Evolutionary conservation across 23 red algal species (phyloP), one percentile per base, ranked within the genome.

Genomic region (Gracilariopsis chorda): DNA sequence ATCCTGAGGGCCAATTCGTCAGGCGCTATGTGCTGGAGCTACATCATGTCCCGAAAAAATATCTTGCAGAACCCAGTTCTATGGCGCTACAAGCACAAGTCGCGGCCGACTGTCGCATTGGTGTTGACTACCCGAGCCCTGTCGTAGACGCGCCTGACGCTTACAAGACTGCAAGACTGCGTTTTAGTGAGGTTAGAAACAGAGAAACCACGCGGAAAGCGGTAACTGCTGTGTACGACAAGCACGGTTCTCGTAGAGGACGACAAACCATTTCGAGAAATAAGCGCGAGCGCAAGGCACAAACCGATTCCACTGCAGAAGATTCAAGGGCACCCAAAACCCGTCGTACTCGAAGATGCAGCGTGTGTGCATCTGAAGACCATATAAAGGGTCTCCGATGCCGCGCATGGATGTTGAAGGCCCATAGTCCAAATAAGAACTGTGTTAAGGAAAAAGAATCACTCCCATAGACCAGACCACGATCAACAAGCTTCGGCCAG

Each of bases 1-100:
- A 95, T 53, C 92, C 95, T 1, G 73, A 84, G 3, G 95, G 95
- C 35, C 17, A 45, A 17, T 97, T 88, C 40, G 82, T 97, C 16
- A 58, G 95, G 11, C 51, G 65, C 33, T 97, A 88, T 77, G 59
- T 93, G 19, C 95, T 90, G 1, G 95, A 97, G 32, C 72, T 97
- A 30, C 28, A 36, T 11, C 32, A 61, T 11, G 48, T 97, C 4
- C 95, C 82, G 12, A 83, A 48, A 23, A 17, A 25, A 21, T 97
- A 97, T 64, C 87, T 97, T 11, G 90, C 92, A 39, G 36, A 78
- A 46, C 90, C 90, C 17, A 87, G 84, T 79, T 55, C 83, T 41
- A 80, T 86, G 77, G 91, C 95, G 20, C 33, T 48, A 14, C 16
- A 88, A 16, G 42, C 52, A 8, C 75, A 80, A 46, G 6, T 28